These are phyloP conservation scores for Pythium sukuiense DNA, from an alignment of 352 stramenopile genomes.

Conservation along the genomic window DNA sequence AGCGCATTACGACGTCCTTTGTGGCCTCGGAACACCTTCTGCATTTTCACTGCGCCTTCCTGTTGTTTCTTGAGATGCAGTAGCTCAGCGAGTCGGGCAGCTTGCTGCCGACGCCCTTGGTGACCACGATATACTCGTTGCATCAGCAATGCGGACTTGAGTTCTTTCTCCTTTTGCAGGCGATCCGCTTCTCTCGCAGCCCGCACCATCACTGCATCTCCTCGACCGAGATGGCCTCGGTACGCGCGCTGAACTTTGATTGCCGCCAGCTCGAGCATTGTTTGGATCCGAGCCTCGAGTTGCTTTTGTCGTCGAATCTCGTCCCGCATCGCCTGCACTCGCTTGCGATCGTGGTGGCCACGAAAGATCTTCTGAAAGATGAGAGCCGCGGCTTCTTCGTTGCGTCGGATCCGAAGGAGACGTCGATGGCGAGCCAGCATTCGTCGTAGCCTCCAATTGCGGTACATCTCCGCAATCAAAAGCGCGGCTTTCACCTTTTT, in stretches of 20 bases:
- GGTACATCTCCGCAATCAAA: slow-evolving; percentile 52
- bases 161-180: slow-evolving; percentile 45
- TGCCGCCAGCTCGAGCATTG: slow-evolving; percentile 59
- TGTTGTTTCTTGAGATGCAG: slow-evolving; percentile 50
- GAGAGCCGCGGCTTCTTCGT: slow-evolving; percentile 58
- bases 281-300: slow-evolving; percentile 47
- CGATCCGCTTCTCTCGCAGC: slow-evolving; percentile 47
- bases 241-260: slow-evolving; percentile 76
- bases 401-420: slow-evolving; percentile 50
- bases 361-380: slow-evolving; percentile 80
- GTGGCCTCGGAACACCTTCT: slow-evolving; percentile 73
- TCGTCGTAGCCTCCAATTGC: slow-evolving; percentile 49
- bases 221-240: slow-evolving; percentile 57
- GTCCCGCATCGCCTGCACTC: slow-evolving; percentile 45
- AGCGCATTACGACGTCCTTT: slow-evolving; percentile 42
- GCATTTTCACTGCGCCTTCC: slow-evolving; percentile 53
- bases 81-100: slow-evolving; percentile 47
- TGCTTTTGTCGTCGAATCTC: slow-evolving; percentile 44
- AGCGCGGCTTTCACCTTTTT: slow-evolving; percentile 37
- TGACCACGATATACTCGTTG: slow-evolving; percentile 80
- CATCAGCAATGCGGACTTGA: slow-evolving; percentile 48
- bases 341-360: slow-evolving; percentile 52
- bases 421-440: slow-evolving; percentile 50
- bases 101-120: slow-evolving; percentile 46
- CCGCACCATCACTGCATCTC: slow-evolving; percentile 46